A percentile compares a stretch with the other conserved stretches of the same genome.
Conservation (phyloP, 768 basidiomycete species). For the Termitomyces sp. region DNA sequence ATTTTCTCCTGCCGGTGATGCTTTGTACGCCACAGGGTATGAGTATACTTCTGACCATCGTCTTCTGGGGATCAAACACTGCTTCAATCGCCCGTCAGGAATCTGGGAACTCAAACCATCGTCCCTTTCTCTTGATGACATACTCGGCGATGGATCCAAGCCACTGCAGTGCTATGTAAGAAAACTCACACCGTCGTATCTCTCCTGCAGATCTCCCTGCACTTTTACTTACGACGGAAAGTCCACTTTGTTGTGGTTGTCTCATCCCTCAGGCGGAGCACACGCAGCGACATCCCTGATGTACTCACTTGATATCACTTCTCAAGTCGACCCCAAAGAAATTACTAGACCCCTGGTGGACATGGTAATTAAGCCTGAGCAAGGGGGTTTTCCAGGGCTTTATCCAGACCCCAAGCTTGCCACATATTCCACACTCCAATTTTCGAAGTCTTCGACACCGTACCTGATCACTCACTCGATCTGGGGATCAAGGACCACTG, state of each 20-base stretch:
- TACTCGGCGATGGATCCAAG: slow-evolving; percentile 3
- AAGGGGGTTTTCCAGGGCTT: slow-evolving; percentile 53
- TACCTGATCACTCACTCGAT: slow-evolving; percentile 40
- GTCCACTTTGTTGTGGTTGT: slow-evolving; percentile 44
- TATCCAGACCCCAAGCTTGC: slow-evolving; percentile 48
- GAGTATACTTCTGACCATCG: slow-evolving; percentile 52
- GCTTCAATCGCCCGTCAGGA: slow-evolving; percentile 52
- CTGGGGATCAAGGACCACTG: slow-evolving; percentile 48
- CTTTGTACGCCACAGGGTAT: slow-evolving; percentile 57
- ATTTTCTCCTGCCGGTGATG: slow-evolving; percentile 36
- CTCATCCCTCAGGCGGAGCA: slow-evolving; percentile 49
- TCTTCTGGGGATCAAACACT: slow-evolving; percentile 51
- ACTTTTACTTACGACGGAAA: slow-evolving; percentile 22
- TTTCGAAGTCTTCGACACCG: slow-evolving; percentile 10
- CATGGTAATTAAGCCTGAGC: slow-evolving; percentile 30
- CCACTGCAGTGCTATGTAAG: slow-evolving; percentile 15
- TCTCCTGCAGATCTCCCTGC: slow-evolving; percentile 58
- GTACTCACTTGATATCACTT: slow-evolving; percentile 34
- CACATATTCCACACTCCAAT: slow-evolving; percentile 30
- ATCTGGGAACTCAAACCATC: slow-evolving; percentile 46
- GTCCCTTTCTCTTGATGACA: background rate
- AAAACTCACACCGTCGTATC: slow-evolving; percentile 36
- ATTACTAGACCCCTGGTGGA: slow-evolving; percentile 30
- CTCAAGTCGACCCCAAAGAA: slow-evolving; percentile 1
- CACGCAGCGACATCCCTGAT: slow-evolving; percentile 53